Base-by-base conservation (phyloP, 2,329 filamentous ascomycete genomes). In the Phyllosticta citrichinensis region DNA sequence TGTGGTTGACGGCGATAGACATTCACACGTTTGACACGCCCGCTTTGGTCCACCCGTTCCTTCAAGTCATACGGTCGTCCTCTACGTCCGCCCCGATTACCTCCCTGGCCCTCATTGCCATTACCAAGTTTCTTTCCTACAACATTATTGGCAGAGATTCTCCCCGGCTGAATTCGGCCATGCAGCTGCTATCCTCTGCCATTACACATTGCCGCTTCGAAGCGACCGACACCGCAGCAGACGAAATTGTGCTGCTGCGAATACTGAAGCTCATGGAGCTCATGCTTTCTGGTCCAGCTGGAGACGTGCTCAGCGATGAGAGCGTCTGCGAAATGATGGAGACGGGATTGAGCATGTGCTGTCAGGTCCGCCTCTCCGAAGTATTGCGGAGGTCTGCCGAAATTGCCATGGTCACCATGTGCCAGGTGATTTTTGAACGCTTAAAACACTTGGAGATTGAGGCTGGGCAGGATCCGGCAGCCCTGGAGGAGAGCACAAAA, bases 281-380 rank as follows among this genome's bases (percentile, higher is more conserved):
- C 69, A 97, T 99, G 88, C 87, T 99, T 68, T 95, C 92, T 17
- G 90, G 94, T 0, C 90, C 92, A 0, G 91, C 93, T 30, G 94
- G 94, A 47, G 88, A 95, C 66, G 84, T 97, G 11, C 79, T 99
- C n/a, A 95, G 93, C 62, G 94, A 99, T 69, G 93, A 97, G 76
- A 97, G 93, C 70, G 91, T 99, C 11, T 99, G 95, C 72, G 91
- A 97, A 73, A 97, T 99, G 91, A 97, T 99, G 93, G 94, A 96
- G 73, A 93, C 91, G 1, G 94, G 93, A 1, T 76, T 99, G 66
- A 96, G 91, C 70, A 97, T 99, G 79, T 99, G 94, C 78, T 99
- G 93, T 65, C 92, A 97, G 70, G 85, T 89, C 60, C 85, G 93
- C 60, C 86, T 97, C 63, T 97, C 92, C 10, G 92, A 97, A 68